Percentiles rank a stretch among this genome's conserved stretches.
Evolutionary conservation across 2,329 filamentous ascomycete genomes (phyloP).

Genomic region (Verticillium nonalfalfae): DNA sequence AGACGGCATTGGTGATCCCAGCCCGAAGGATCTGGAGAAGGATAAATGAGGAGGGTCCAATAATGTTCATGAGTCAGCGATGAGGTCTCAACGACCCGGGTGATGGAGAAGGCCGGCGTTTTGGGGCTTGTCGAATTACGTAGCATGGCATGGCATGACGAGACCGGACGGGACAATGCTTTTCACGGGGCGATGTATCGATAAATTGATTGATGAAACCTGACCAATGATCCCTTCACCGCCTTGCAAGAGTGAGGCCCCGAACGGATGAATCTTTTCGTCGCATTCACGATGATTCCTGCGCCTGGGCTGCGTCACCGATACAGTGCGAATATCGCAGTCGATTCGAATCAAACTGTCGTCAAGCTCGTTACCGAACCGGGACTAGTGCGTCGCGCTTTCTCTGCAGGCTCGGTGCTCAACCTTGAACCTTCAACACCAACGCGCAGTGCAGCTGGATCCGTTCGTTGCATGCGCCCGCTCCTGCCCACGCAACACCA

Average conservation of each 20-base stretch:
- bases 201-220: background rate
- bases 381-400: conserved; percentile 11
- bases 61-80: background rate
- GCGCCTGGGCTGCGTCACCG: no score
- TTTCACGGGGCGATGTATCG: background rate
- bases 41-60: conserved; percentile 32
- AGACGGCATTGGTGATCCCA: conserved; percentile 92
- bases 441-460: conserved; percentile 5
- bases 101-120: background rate
- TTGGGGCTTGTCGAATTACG: background rate
- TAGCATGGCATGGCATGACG: background rate
- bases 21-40: conserved; percentile 92
- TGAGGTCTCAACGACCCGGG: background rate
- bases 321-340: background rate
- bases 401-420: background rate
- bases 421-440: conserved; percentile 10
- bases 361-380: conserved; percentile 12
- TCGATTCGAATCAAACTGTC: background rate
- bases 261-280: no score
- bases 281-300: no score
- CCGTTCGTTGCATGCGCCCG: conserved; percentile 3
- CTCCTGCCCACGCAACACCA: background rate
- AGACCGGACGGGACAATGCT: background rate
- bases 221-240: no score
- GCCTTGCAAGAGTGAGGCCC: no score